These are phyloP conservation scores for Eutypella sp. DNA, from an alignment of 2,329 filamentous ascomycete genomes.

Conservation along the genomic window DNA sequence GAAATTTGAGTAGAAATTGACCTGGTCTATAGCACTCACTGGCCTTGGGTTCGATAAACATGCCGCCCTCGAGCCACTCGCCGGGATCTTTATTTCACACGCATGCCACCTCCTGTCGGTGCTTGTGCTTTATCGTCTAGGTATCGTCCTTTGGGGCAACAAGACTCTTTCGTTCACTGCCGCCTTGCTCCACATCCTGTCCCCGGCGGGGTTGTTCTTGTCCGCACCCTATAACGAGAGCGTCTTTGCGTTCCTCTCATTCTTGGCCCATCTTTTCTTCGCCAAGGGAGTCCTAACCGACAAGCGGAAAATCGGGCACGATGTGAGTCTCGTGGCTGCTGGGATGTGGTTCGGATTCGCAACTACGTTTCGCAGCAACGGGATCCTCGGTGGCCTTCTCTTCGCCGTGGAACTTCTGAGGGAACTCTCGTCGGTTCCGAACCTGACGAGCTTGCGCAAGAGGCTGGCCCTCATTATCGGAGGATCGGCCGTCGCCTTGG, in stretches of 20 bases:
- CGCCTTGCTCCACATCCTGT: conserved; percentile 72
- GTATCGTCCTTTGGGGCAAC: conserved; percentile 48
- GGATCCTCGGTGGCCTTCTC: conserved; percentile 72
- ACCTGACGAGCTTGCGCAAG: conserved; percentile 40
- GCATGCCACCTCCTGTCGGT: conserved; percentile 72
- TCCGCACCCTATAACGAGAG: conserved; percentile 82
- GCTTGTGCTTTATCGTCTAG: conserved; percentile 64
- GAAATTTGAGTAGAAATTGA: conserved; percentile 3
- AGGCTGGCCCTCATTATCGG: conserved; percentile 58
- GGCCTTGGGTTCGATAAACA: conserved; percentile 17
- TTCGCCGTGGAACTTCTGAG: conserved; percentile 52
- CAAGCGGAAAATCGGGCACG: conserved; percentile 28
- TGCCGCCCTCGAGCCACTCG: conserved; percentile 36
- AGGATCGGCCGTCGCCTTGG: conserved; percentile 62
- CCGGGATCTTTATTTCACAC: conserved; percentile 66
- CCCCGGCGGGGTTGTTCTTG: conserved; percentile 84
- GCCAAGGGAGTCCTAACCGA: conserved; percentile 40
- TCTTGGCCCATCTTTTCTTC: conserved; percentile 68
- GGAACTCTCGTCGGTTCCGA: conserved; percentile 32
- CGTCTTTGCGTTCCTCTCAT: conserved; percentile 71
- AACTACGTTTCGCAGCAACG: conserved; percentile 77
- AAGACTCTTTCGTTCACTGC: conserved; percentile 61
- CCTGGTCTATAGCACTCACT: conserved; percentile 15
- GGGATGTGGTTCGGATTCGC: conserved; percentile 68
- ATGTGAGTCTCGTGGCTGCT: conserved; percentile 52